Evolutionary conservation across 345 rosid species (phyloP).

Genomic region (Salix caprea): DNA sequence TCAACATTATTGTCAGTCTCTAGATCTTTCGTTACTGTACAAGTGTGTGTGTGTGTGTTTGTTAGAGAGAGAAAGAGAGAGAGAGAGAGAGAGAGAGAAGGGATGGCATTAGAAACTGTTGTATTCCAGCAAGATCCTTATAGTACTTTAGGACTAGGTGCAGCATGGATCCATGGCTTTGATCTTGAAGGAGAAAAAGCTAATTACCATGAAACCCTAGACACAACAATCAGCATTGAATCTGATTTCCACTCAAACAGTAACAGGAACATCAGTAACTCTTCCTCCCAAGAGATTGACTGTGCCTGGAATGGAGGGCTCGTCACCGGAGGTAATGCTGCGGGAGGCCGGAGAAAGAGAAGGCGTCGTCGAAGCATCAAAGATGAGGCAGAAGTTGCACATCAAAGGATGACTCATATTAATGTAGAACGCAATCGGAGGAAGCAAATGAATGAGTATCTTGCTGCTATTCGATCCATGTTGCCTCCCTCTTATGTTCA

Average conservation of each 20-base stretch:
- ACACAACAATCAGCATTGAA: constrained; percentile 4
- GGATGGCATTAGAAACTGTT: constrained; percentile 35
- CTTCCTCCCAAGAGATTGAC: constrained; percentile 18
- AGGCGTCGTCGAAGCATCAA: constrained; percentile 35
- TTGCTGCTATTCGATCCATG: constrained; percentile 49
- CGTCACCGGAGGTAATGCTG: constrained; percentile 5
- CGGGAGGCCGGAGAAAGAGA: constrained; percentile 35
- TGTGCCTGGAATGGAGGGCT: background rate
- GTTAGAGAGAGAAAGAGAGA: too few relatives aligned
- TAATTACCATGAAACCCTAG: background rate
- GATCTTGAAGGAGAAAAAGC: constrained; percentile 11
- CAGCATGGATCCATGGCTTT: constrained; percentile 8
- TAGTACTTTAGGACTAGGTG: constrained; percentile 13
- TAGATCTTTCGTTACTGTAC: background rate
- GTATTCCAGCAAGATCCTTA: constrained; percentile 32
- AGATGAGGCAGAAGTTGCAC: constrained; percentile 52
- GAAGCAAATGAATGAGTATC: constrained; percentile 67
- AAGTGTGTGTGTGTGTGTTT: background rate
- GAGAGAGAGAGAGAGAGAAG: background rate
- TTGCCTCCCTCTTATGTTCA: constrained; percentile 59
- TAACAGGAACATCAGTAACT: constrained; percentile 1
- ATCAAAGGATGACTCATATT: constrained; percentile 67
- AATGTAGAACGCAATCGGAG: constrained; percentile 67
- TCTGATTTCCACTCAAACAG: constrained; percentile 13
- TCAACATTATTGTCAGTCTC: background rate